A percentile compares a stretch with the other conserved stretches of the same genome.
These are phyloP conservation scores for Helicocarpus griseus DNA, from an alignment of 2,329 filamentous ascomycete species.

Conservation along the genomic window DNA sequence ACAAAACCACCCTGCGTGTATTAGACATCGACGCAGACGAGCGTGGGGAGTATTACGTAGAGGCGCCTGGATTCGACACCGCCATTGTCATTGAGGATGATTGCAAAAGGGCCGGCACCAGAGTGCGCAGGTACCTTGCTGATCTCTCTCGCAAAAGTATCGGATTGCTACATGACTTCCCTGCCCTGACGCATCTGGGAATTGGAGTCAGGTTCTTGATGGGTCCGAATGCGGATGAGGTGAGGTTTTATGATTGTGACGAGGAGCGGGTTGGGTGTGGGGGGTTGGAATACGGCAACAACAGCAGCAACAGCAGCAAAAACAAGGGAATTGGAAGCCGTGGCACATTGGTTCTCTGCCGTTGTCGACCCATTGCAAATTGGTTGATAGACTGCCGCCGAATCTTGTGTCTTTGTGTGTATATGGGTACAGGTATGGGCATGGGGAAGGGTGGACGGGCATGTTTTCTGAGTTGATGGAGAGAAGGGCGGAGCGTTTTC, in stretches of 20 bases:
- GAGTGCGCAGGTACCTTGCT: neutral
- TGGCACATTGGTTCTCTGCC: neutral
- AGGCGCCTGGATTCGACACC: neutral
- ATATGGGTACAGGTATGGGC: neutral
- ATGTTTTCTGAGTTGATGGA: conserved; percentile 1
- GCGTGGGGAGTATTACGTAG: neutral
- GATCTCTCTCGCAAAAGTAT: neutral
- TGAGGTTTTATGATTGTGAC: neutral
- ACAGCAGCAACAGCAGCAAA: neutral
- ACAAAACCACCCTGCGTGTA: neutral
- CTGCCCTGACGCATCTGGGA: conserved; percentile 2
- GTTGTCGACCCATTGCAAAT: neutral
- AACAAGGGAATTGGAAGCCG: neutral
- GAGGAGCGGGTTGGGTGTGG: too few relatives aligned
- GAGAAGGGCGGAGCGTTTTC: neutral
- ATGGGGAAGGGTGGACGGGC: neutral
- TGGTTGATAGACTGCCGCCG: neutral
- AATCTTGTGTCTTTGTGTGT: conserved; percentile 1
- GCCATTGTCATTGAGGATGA: neutral
- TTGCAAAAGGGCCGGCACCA: neutral
- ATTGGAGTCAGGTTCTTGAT: neutral
- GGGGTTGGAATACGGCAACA: too few relatives aligned
- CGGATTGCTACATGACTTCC: neutral
- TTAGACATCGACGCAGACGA: neutral
- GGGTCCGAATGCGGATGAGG: neutral